A percentile compares a stretch with the other conserved stretches of the same genome.
These are phyloP conservation scores for Neurospora sp. DNA, from an alignment of 495 filamentous ascomycete genomes.

Conservation along the genomic window DNA sequence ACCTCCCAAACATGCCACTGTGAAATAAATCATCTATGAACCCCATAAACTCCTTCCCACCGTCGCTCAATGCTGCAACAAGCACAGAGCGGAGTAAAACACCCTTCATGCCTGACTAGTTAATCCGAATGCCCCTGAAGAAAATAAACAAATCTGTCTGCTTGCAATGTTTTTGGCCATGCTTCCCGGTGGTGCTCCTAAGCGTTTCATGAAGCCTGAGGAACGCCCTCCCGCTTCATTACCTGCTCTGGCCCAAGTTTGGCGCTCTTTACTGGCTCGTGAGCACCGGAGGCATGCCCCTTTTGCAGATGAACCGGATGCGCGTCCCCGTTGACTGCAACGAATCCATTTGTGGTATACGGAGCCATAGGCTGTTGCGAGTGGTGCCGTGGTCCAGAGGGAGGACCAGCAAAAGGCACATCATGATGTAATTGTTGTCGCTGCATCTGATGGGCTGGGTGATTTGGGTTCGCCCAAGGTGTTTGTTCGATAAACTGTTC, in stretches of 20 bases:
- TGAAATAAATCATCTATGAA: background rate
- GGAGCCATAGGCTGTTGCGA: conserved; percentile 22
- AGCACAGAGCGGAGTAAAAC: background rate
- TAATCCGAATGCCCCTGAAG: background rate
- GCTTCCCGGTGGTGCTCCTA: background rate
- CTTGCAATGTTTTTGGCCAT: background rate
- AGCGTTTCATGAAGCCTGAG: conserved; percentile 15
- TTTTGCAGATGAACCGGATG: conserved; percentile 13
- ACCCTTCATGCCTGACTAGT: background rate
- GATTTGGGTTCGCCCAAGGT: conserved; percentile 81
- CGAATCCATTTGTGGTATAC: conserved; percentile 16
- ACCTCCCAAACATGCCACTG: background rate
- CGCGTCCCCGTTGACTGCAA: conserved; percentile 17
- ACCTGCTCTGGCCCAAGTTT: conserved; percentile 11
- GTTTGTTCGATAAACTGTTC: conserved; percentile 76
- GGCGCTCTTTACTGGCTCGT: conserved; percentile 12
- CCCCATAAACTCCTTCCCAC: background rate
- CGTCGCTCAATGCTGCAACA: background rate
- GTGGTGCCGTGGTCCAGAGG: conserved; percentile 19
- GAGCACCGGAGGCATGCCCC: conserved; percentile 5
- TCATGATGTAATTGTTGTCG: conserved; percentile 28
- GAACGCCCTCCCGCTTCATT: conserved; percentile 16
- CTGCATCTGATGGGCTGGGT: conserved; percentile 55
- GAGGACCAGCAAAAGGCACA: conserved; percentile 14
- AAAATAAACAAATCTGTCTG: background rate